These are phyloP conservation scores for Xylariaceae sp. DNA, from an alignment of 2,329 filamentous ascomycete species.

Conservation along the genomic window DNA sequence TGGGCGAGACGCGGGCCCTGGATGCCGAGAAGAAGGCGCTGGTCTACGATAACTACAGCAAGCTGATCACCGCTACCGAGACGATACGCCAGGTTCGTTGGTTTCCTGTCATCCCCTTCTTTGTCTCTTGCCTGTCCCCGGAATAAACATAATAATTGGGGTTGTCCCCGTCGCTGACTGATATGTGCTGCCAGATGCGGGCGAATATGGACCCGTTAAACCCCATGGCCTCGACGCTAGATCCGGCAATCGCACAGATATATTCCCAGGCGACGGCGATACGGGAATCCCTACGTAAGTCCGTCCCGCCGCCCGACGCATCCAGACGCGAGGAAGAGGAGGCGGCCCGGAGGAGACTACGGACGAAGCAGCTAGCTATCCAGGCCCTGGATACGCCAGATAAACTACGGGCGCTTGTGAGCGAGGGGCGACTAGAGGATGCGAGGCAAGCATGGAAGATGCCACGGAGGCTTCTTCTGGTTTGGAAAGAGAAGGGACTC, in stretches of 20 bases:
- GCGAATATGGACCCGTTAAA: constrained; percentile 79
- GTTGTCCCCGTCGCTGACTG: constrained; percentile 6
- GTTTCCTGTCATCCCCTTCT: not conserved
- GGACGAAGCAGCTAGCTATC: constrained; percentile 59
- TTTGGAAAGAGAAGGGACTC: constrained; percentile 58
- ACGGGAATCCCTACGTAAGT: constrained; percentile 52
- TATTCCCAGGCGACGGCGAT: constrained; percentile 64
- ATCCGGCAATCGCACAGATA: constrained; percentile 74
- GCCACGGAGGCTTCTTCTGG: constrained; percentile 53
- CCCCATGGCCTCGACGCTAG: constrained; percentile 72
- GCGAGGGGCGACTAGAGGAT: constrained; percentile 61
- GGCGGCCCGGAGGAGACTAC: constrained; percentile 39
- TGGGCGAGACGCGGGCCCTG: constrained; percentile 82
- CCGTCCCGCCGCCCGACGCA: constrained; percentile 51
- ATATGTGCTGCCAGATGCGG: constrained; percentile 60
- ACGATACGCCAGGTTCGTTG: constrained; percentile 75
- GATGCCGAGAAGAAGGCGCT: constrained; percentile 96
- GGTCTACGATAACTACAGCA: constrained; percentile 98
- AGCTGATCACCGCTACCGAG: constrained; percentile 93
- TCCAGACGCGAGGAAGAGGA: constrained; percentile 41
- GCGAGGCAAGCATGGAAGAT: constrained; percentile 61
- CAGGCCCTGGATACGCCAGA: constrained; percentile 66
- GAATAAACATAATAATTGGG: no score
- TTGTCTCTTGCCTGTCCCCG: not conserved
- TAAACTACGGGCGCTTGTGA: constrained; percentile 59